Base-by-base conservation (phyloP, 805 yeast species). In the Wickerhamiella occidentalis region DNA sequence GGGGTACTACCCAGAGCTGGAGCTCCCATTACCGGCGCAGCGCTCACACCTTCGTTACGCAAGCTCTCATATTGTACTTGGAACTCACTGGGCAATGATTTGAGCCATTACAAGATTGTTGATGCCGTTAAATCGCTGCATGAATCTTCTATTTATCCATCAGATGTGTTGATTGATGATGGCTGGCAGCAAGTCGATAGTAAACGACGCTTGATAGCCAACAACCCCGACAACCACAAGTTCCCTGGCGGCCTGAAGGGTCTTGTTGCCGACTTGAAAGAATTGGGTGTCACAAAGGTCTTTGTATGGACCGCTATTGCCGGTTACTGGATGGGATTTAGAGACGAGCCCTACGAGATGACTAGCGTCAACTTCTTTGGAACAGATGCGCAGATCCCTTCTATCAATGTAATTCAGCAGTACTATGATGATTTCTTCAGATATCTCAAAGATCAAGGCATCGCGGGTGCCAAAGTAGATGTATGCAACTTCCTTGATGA, bases 261-360 rank as follows among this genome's bases (percentile, higher is more conserved):
- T 12, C 47, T 58, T 4, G 61, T 63, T 3, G 51, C 51, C 3
- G 49, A 52, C 8, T 55, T 63, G 17, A 49, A 48, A 37, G 21
- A 19, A 6, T 35, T 41, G 13, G 62, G 62, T 43, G 53, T 63
- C 11, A 47, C 45, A 38, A 60, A 59, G 22, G 58, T 63, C 21
- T 61, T 60, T 6, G 65, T 63, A n/a, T 61, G 65, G 65, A 61
- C 62, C 25, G 61, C 65, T 2, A 40, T 63, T 9, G 49, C 53
- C 15, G 66, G 66, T 3, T 61, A 59, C 38, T 62, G 65, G 64
- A 52, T 60, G 45, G 66, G 65, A 1, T 50, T 63, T 19, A 52
- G 44, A 6, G 48, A 52, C 6, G n/a, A 19, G 26, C 26, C 25
- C 17, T 38, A 19, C 17, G 9, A 13, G 7, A 38, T 38, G 42